Evolutionary conservation across 495 filamentous ascomycete genomes (phyloP), one percentile per base, ranked within the genome.

Genomic region (Bathelium albidoporum): DNA sequence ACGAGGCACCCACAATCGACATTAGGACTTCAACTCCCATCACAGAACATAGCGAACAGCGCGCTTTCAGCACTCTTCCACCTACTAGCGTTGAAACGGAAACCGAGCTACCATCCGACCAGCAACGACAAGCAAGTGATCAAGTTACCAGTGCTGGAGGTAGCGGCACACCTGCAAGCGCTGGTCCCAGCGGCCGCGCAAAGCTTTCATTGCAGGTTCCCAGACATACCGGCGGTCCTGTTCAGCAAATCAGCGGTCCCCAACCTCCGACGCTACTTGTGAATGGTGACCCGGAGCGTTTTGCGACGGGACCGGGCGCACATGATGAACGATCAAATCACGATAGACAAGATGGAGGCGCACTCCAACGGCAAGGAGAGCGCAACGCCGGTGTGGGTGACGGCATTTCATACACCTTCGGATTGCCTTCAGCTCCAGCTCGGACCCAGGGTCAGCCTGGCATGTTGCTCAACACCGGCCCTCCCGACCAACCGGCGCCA

Each of bases 121-220:
- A 62, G 22, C 60, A 43, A 44, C 60, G n/a, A 32, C 59, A 61
- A 41, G 14, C 55, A 34, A 43, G 18, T 44, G 34, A 45, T 0
- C 32, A 58, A 24, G 29, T 41, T 9, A 53, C 29, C 43, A 55
- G 44, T 28, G 69, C 71, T 22, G 68, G 73, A 52, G 73, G 75
- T 26, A 34, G 53, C 64, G 5, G 70, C 70, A 31, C 74, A 22
- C 70, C 59, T 70, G 49, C 49, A 70, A 66, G 60, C 62, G 64
- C 75, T 24, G 64, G 69, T 49, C 66, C 75, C 61, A 69, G 81
- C 68, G 72, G 83, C 71, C 72, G 79, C 1, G 79, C 76, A 60
- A 80, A 86, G 59, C 79, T 96, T 24, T 88, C 88, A 45, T 77
- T 96, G 1, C 91, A 94, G 71, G 91, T 95, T 10, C 91, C 91